Percentiles rank a stretch among this genome's conserved stretches.
Conservation (phyloP, 176 grass and related monocot genomes). For the Phyllostachys edulis region DNA sequence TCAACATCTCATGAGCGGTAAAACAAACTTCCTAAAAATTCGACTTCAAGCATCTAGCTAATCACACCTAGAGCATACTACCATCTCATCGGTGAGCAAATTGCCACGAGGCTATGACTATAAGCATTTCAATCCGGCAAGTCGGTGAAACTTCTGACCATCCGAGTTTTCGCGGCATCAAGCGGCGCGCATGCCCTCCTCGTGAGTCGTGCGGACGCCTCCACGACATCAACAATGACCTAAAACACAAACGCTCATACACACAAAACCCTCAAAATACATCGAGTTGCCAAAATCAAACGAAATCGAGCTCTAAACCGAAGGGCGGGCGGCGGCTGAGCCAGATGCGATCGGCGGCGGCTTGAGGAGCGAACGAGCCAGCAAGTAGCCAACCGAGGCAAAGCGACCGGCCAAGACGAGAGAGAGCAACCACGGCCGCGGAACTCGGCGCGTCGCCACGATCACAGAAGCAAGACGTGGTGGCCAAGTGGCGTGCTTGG, state of each 20-base stretch:
- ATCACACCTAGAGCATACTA: not conserved
- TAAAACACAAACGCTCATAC: not conserved
- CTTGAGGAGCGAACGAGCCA: too few species aligned
- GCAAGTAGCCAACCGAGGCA: too few species aligned
- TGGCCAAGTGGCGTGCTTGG: too few species aligned
- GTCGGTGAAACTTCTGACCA: slow-evolving; percentile 40
- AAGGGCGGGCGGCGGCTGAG: too few species aligned
- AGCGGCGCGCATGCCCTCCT: slow-evolving; percentile 74
- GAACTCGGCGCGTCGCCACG: too few species aligned
- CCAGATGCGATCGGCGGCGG: too few species aligned
- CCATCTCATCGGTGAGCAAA: not conserved
- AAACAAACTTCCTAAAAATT: not conserved
- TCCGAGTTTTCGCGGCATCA: slow-evolving; percentile 84
- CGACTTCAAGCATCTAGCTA: too few species aligned
- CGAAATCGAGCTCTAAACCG: not conserved
- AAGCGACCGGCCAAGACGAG: too few species aligned
- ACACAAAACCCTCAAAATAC: slow-evolving; percentile 20
- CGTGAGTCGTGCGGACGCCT: slow-evolving; percentile 84
- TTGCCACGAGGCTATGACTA: not conserved
- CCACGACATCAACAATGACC: slow-evolving; percentile 88
- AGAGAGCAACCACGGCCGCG: too few species aligned
- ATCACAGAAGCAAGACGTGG: too few species aligned
- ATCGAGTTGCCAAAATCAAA: not conserved
- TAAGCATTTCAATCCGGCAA: not conserved
- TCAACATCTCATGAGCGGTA: not conserved